phyloP scores from a whole-genome alignment of 2,329 filamentous ascomycete genomes.

The Colletotrichum scovillei region DNA sequence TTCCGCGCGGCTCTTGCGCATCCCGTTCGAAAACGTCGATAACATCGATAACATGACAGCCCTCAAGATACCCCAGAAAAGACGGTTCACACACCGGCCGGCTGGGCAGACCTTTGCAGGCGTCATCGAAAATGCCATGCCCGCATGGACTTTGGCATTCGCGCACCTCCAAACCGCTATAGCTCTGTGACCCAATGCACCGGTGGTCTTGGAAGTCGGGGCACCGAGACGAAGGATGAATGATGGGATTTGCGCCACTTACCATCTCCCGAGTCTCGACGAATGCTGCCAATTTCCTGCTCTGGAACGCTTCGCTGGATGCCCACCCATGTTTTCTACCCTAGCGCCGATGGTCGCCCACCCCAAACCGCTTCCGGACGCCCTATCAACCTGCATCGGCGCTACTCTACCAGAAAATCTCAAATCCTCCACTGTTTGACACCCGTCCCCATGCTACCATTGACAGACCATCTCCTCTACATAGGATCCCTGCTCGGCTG shows the following conservation, averaged over 20 bases:
- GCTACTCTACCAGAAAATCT: constrained; percentile 28
- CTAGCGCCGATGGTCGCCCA: constrained; percentile 14
- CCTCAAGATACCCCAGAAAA: background rate
- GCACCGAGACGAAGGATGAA: background rate
- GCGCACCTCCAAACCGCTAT: background rate
- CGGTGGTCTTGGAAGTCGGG: background rate
- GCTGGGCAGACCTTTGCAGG: constrained; percentile 20
- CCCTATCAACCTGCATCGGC: constrained; percentile 22
- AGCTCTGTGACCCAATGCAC: background rate
- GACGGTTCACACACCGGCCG: constrained; percentile 1
- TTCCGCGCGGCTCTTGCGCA: constrained; percentile 21
- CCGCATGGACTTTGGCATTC: background rate
- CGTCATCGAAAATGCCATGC: constrained; percentile 25
- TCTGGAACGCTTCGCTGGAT: constrained; percentile 17
- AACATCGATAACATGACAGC: background rate
- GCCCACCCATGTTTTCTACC: constrained; percentile 4
- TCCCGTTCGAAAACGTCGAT: constrained; percentile 18
- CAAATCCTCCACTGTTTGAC: constrained; percentile 28
- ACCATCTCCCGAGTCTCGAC: background rate
- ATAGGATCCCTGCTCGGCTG: constrained; percentile 20
- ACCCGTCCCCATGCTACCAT: constrained; percentile 11
- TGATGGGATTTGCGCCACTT: constrained; percentile 11
- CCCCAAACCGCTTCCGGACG: constrained; percentile 24
- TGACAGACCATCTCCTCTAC: constrained; percentile 8
- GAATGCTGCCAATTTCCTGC: constrained; percentile 20